Evolutionary conservation across 2,329 filamentous ascomycete species (phyloP).

Genomic region (Talaromyces piceae): DNA sequence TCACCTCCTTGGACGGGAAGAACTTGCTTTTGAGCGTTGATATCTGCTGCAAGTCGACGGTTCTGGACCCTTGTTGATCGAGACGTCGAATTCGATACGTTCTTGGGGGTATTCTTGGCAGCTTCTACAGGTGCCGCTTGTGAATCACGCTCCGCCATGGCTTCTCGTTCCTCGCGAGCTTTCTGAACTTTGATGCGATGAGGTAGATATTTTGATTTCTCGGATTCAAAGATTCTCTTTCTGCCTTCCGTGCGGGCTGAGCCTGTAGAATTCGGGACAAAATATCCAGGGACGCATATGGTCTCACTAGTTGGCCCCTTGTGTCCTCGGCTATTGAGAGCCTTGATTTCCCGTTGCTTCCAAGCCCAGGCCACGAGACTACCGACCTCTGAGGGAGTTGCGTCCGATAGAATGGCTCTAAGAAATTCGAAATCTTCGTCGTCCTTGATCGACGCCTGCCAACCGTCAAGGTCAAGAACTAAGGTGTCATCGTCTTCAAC

Average conservation of each 20-base stretch:
- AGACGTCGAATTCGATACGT: constrained; percentile 79
- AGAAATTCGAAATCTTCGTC: constrained; percentile 58
- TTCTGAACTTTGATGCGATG: constrained; percentile 96
- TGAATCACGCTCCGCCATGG: constrained; percentile 56
- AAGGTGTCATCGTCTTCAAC: constrained; percentile 59
- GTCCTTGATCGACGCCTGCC: constrained; percentile 62
- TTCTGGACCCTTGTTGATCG: constrained; percentile 93
- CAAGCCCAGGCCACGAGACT: constrained; percentile 60
- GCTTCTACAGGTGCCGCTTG: constrained; percentile 61
- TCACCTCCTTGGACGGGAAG: constrained; percentile 63
- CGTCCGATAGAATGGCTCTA: constrained; percentile 42
- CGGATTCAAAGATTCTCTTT: constrained; percentile 91
- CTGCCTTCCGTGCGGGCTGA: constrained; percentile 86
- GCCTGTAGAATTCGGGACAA: constrained; percentile 78
- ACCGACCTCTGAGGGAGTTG: constrained; percentile 43
- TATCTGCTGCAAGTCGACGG: constrained; percentile 84
- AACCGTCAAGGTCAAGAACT: constrained; percentile 62
- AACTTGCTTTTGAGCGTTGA: constrained; percentile 85
- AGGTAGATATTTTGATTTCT: constrained; percentile 96
- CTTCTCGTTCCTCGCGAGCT: constrained; percentile 83
- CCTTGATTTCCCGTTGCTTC: constrained; percentile 66
- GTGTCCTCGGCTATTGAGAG: constrained; percentile 54
- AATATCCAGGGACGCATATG: constrained; percentile 59
- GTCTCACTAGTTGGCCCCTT: constrained; percentile 47
- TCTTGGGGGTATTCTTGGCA: constrained; percentile 68